Evolutionary conservation across 176 grass and related monocot genomes (phyloP).

Genomic region (Oryza officinalis): DNA sequence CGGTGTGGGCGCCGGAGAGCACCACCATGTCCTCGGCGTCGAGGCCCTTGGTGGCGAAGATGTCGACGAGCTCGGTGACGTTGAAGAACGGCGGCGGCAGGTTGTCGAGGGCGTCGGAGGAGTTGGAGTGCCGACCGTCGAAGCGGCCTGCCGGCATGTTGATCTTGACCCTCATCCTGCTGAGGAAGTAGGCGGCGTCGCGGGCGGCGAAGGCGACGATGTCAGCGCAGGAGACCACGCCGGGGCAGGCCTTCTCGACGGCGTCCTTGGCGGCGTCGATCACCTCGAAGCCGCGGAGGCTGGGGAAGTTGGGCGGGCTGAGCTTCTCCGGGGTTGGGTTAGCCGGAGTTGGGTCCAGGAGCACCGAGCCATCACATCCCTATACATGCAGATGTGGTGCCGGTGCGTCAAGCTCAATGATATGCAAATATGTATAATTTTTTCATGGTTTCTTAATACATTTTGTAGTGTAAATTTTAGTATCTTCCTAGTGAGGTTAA

Average conservation of each 20-base stretch:
- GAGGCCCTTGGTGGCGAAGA: constrained; percentile 42
- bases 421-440: background rate
- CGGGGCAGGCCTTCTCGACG: constrained; percentile 41
- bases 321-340: constrained; percentile 40
- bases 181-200: constrained; percentile 40
- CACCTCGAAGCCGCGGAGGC: constrained; percentile 54
- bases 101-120: constrained; percentile 19
- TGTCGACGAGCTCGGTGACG: background rate
- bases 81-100: constrained; percentile 39
- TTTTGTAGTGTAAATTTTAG: too few species aligned
- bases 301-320: constrained; percentile 14
- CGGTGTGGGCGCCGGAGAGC: constrained; percentile 44
- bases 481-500: too few species aligned
- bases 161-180: constrained; percentile 1
- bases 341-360: constrained; percentile 35
- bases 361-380: constrained; percentile 59
- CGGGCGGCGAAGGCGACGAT: constrained; percentile 49
- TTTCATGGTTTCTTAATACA: too few species aligned
- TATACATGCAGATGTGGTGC: background rate
- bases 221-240: constrained; percentile 47
- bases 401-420: background rate
- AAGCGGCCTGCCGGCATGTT: constrained; percentile 49
- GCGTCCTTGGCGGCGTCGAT: constrained; percentile 48
- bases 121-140: constrained; percentile 37
- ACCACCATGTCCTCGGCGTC: constrained; percentile 42